Base-by-base conservation (phyloP, 306 rosid species). In the Luffa acutangula region DNA sequence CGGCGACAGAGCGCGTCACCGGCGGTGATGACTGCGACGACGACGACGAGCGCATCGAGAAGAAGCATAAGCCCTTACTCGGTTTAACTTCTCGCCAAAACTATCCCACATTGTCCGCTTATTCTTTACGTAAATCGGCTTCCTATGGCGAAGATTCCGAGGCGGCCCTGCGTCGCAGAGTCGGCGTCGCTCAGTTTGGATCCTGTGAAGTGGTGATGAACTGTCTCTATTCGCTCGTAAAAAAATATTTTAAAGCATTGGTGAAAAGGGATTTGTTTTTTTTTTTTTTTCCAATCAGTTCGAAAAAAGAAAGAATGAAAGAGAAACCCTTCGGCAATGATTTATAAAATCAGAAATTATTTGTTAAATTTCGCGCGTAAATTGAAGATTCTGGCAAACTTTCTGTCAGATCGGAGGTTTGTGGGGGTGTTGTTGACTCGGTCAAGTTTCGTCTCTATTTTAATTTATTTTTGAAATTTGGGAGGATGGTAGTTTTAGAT, bases 21-120 rank as follows among this genome's bases (percentile, higher is more conserved):
- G 87, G 20, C 4, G 85, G 76, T 0, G 94, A 86, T 17, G 96
- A 90, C 1, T 84, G 79, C 3, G 96, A 88, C 15, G 96, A 90
- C 15, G 98, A 92, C 49, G 89, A 86, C 37, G 94, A 92, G 85
- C 93, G 97, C 51, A 86, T 75, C 45, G 76, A 82, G 87, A 95
- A 92, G 91, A 92, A 95, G 89, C 97, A 87, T 58, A 92, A 89
- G 78, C 97, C 86, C 76, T 53, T 94, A 6, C 84, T 84, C 39
- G 97, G 92, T 21, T 57, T 95, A 59, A 84, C 90, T 87, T 81
- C 93, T 20, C 83, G 86, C 7, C 84, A 58, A 67, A 85, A 65
- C 20, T 7, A 80, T 73, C 83, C 92, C 36, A 79, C 97, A 88
- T 85, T 88, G 83, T 82, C 82, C 64, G 82, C 82, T 18, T 60